Evolutionary conservation across 1,284 basidiomycete species (phyloP), one percentile per base, ranked within the genome.

Genomic region (Fomitopsis betulina): DNA sequence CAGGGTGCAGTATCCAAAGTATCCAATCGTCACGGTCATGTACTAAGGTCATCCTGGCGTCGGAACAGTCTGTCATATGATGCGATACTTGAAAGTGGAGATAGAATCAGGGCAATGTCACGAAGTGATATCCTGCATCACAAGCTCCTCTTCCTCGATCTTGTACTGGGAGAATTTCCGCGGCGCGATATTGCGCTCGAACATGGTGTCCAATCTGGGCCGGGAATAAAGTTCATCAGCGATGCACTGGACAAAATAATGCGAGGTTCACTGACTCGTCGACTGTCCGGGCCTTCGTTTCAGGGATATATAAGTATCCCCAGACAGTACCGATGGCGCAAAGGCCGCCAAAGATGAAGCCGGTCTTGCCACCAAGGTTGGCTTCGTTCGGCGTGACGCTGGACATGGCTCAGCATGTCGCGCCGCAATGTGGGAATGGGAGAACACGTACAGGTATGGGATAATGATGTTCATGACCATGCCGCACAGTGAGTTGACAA

Each of bases 341-440:
- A 6, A 60, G 58, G 33, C 58, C 58, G 8, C 58, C 58, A 21
- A 60, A 60, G 30, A 60, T 60, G 52, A 60, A 60, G 47, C 58
- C 58, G 30, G 56, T 55, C 43, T 60, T 60, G 17, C 58, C 58
- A 4, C 58, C 55, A 23, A 60, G 51, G 51, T 60, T 60, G 32
- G 58, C 58, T 40, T 60, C 58, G 43, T 60, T 42, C 17, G 58
- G 58, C 9, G 51, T 60, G 30, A 60, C 58, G 2, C 58, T 59
- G 39, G 37, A 45, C 12, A 23, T 8, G 9, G 5, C 19, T 45
- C 19, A 40, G 35, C 10, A 32, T 7, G 17, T 9, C 23, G 21
- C 9, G 4, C 13, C 33, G 37, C 37, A 12, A 25, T 8, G 30
- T 40, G 6, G 4, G 8, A 15, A 5, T 10, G 23, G 4, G 27